Evolutionary conservation across 306 rosid species (phyloP), one percentile per base, ranked within the genome.

Genomic region (Albizia julibrissin): DNA sequence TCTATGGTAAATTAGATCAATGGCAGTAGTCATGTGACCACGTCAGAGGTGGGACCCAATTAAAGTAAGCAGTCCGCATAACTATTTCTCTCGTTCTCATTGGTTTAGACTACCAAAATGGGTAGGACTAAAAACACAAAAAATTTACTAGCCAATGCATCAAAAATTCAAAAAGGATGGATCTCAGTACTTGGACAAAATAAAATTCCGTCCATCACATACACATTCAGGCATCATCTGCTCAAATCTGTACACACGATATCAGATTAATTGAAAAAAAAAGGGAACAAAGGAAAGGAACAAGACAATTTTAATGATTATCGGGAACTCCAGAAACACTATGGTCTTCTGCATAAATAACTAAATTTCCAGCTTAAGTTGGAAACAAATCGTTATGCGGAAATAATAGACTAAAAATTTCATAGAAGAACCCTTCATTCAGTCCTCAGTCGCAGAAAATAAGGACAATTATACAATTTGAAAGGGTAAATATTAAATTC

Each of bases 311-410:
- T 18, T 15, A 19, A 24, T 10, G n/a, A 56, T 56, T n/a, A 64
- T 43, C 5, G n/a, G 13, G 10, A 24, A 64, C 40, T 21, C 68
- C 44, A 64, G 42, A 18, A 37, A 43, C 15, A 44, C 29, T 27
- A 40, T 72, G 15, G 39, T 26, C 19, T 31, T 47, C 31, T 21
- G 50, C 31, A 15, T 54, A 22, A 3, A 10, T 37, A 43, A 18
- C 18, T 11, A 46, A 79, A 61, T 80, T 65, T 44, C 52, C 79
- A 39, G 34, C 74, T 81, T 50, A 44, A 40, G 40, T 54, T 68
- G 69, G 11, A 42, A 62, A 27, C 22, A 26, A 67, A 67, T 34
- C 6, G 39, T 72, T 40, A 33, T 12, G 16, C 66, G 26, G 66
- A 72, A 58, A 84, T 54, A 27, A n/a, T 37, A 27, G 56, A 43